phyloP scores from a whole-genome alignment of 2,329 filamentous ascomycete genomes.

The Fusarium goolgardi region DNA sequence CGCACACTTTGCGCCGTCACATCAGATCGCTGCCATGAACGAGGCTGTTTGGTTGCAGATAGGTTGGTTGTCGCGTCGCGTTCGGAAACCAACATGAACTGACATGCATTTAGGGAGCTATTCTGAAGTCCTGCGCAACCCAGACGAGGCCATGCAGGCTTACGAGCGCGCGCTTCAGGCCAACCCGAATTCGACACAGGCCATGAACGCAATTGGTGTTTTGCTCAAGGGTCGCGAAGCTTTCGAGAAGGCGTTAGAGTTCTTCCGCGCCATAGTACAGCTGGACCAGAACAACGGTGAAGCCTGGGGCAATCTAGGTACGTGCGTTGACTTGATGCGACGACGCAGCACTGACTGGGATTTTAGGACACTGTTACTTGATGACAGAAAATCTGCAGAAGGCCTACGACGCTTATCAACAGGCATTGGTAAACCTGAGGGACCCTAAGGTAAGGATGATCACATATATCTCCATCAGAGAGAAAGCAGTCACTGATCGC shows the following conservation, averaged over 20 bases:
- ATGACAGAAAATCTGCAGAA: conserved; percentile 99
- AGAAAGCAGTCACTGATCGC: conserved; percentile 22
- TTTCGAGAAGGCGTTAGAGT: conserved; percentile 93
- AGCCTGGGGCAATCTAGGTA: conserved; percentile 95
- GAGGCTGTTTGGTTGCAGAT: conserved; percentile 93
- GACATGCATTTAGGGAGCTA: conserved; percentile 73
- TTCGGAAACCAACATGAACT: conserved; percentile 36
- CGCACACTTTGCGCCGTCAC: conserved; percentile 72
- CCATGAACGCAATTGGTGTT: conserved; percentile 93
- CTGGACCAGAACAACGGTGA: conserved; percentile 91
- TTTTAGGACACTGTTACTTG: conserved; percentile 89
- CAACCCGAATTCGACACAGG: conserved; percentile 87
- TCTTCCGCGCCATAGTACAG: conserved; percentile 89
- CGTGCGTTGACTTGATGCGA: conserved; percentile 43
- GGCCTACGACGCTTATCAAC: conserved; percentile 96
- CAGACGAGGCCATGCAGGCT: conserved; percentile 87
- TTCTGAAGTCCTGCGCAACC: conserved; percentile 86
- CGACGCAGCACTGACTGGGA: conserved; percentile 31
- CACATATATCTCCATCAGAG: not conserved
- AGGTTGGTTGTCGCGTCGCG: conserved; percentile 67
- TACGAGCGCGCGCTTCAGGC: conserved; percentile 91
- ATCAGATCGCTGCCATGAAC: conserved; percentile 82
- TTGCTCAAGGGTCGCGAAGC: conserved; percentile 93
- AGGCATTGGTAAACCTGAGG: conserved; percentile 89
- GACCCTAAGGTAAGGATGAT: conserved; percentile 82